Evolutionary conservation across 148 eudicot species (phyloP).

Genomic region (Camellia granthamiana): DNA sequence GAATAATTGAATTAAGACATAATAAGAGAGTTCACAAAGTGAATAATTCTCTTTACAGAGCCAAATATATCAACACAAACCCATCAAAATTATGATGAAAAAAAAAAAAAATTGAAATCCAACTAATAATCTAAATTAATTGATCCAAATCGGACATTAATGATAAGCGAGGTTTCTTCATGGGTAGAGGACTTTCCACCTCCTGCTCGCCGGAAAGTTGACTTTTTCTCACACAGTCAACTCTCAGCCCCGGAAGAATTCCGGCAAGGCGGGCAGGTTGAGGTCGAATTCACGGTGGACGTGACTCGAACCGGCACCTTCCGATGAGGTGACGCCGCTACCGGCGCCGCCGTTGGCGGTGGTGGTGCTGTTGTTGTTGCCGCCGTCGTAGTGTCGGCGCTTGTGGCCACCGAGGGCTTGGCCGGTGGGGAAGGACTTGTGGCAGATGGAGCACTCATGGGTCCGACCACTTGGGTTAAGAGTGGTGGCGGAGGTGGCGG

Average conservation of each 20-base stretch:
- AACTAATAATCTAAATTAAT: not conserved
- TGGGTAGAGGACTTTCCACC: slow-evolving; percentile 59
- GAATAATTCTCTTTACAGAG: not conserved
- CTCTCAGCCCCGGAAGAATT: slow-evolving; percentile 28
- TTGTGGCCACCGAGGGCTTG: slow-evolving; percentile 85
- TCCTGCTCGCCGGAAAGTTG: slow-evolving; percentile 48
- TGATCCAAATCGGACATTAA: slow-evolving; percentile 8
- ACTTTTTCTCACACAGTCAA: slow-evolving; percentile 36
- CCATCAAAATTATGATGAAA: not conserved
- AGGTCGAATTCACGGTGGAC: slow-evolving; percentile 43
- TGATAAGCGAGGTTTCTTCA: slow-evolving; percentile 45
- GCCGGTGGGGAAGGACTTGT: slow-evolving; percentile 55
- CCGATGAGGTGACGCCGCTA: slow-evolving; percentile 20
- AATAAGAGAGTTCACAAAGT: not conserved
- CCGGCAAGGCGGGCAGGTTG: slow-evolving; percentile 57
- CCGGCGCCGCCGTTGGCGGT: not conserved
- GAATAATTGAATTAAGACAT: not conserved
- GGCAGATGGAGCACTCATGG: slow-evolving; percentile 64
- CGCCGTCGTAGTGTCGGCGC: slow-evolving; percentile 75
- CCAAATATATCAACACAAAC: not conserved
- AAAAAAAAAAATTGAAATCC: not conserved
- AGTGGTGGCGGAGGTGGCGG: slow-evolving; percentile 4
- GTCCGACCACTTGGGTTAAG: slow-evolving; percentile 38
- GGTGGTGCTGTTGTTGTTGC: not conserved
- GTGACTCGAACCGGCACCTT: slow-evolving; percentile 26